Evolutionary conservation across 305 asterid species (phyloP).

Genomic region (Nicotiana rustica): DNA sequence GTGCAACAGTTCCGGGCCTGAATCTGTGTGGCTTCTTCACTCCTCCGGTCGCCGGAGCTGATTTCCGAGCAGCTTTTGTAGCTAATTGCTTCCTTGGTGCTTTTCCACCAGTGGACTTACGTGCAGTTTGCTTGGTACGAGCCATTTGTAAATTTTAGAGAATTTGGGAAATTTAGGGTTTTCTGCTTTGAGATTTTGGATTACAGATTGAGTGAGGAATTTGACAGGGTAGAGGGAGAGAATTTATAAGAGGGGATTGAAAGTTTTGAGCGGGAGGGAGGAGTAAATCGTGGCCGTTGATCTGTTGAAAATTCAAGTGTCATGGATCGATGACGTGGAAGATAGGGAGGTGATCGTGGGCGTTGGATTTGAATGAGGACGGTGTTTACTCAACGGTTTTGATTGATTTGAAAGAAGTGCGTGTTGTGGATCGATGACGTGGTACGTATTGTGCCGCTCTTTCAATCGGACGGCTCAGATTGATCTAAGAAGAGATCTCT

Average conservation of each 20-base stretch:
- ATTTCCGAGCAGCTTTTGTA: conserved; percentile 26
- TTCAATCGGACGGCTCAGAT: neutral
- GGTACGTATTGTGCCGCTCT: neutral
- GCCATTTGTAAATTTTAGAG: neutral
- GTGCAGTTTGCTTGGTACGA: conserved; percentile 33
- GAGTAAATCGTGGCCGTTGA: neutral
- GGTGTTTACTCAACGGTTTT: neutral
- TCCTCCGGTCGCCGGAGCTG: conserved; percentile 32
- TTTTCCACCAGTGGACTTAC: conserved; percentile 23
- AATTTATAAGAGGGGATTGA: conserved; percentile 3
- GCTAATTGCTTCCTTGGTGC: conserved; percentile 32
- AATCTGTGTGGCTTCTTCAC: conserved; percentile 37
- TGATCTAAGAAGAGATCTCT: neutral
- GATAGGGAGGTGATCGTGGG: neutral
- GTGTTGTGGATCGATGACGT: conserved; percentile 24
- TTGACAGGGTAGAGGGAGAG: neutral
- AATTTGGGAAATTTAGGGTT: neutral
- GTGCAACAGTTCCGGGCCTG: conserved; percentile 29
- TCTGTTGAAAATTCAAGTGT: neutral
- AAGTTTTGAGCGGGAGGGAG: conserved; percentile 21
- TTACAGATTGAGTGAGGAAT: neutral
- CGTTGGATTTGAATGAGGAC: neutral
- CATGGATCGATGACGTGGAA: conserved; percentile 28
- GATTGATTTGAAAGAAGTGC: neutral
- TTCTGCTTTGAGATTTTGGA: neutral